phyloP scores from a whole-genome alignment of 441 rosid species.

The Raphanus hybrid region DNA sequence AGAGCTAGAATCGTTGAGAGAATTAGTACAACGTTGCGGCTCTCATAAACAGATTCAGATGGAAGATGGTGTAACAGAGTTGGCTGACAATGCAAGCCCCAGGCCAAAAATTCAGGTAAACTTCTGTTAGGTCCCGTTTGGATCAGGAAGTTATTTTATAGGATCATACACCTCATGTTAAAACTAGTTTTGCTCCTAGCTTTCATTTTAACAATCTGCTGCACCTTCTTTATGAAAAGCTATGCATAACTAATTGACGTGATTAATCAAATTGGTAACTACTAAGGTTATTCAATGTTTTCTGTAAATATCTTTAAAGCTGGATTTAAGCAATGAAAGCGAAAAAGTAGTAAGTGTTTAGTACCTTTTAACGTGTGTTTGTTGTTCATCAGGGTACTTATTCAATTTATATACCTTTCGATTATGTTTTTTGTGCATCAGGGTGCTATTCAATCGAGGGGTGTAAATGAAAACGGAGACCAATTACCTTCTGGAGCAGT shows the following conservation, averaged over 20 bases:
- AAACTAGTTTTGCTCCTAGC: constrained; percentile 12
- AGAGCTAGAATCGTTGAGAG: constrained; percentile 64
- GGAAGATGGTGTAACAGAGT: constrained; percentile 44
- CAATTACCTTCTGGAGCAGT: constrained; percentile 34
- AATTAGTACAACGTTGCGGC: constrained; percentile 51
- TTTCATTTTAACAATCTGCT: background rate
- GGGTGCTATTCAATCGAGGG: constrained; percentile 51
- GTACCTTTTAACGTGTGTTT: background rate
- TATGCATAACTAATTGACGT: background rate
- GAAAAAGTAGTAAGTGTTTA: no score
- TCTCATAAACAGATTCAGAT: constrained; percentile 37
- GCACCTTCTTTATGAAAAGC: constrained; percentile 16
- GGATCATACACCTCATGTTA: constrained; percentile 16
- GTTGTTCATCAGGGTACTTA: constrained; percentile 53
- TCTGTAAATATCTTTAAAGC: background rate
- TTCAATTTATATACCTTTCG: constrained; percentile 20
- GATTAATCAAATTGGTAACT: background rate
- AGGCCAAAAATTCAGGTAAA: constrained; percentile 37
- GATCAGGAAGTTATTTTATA: constrained; percentile 10
- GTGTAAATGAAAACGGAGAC: constrained; percentile 50
- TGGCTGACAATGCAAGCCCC: constrained; percentile 38
- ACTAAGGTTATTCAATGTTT: background rate
- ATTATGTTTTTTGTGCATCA: constrained; percentile 40
- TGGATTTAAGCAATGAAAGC: background rate
- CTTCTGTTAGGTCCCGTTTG: background rate